phyloP scores from a whole-genome alignment of 345 rosid species.

The Brassica incana region DNA sequence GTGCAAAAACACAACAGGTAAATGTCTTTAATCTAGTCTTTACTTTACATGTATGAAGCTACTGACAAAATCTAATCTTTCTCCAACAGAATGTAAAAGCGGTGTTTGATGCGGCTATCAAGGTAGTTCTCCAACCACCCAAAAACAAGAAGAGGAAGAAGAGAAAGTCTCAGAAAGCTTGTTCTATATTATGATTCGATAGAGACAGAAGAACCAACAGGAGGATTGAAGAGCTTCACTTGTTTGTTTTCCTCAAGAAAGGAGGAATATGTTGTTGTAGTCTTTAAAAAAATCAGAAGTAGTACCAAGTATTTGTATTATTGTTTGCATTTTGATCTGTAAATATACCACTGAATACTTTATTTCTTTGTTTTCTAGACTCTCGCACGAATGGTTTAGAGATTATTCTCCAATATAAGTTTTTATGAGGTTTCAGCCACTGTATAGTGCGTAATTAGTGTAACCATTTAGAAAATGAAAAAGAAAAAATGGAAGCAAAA shows the following conservation, averaged over 20 bases:
- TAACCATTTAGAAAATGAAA: not conserved
- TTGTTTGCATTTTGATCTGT: conserved; percentile 39
- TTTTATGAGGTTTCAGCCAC: too few species aligned
- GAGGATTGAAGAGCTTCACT: not conserved
- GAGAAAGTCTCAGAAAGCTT: conserved; percentile 64
- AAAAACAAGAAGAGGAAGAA: conserved; percentile 73
- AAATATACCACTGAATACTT: conserved; percentile 28
- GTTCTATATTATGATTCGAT: conserved; percentile 60
- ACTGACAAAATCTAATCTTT: conserved; percentile 1
- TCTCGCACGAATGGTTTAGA: not conserved
- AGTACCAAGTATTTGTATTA: conserved; percentile 36
- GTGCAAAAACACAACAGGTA: conserved; percentile 93
- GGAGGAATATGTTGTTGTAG: conserved; percentile 37
- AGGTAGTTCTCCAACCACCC: conserved; percentile 86
- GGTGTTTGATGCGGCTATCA: conserved; percentile 88
- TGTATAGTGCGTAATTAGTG: not conserved
- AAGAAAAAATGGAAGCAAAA: not conserved
- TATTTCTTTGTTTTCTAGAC: not conserved
- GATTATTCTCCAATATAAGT: not conserved
- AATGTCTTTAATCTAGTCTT: not conserved
- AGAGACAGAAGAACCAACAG: not conserved
- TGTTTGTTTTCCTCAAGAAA: not conserved
- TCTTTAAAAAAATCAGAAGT: conserved; percentile 42
- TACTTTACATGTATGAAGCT: not conserved
- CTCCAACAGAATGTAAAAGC: conserved; percentile 72